These are phyloP conservation scores for Epichloe sibirici DNA, from an alignment of 2,329 filamentous ascomycete genomes.

Conservation along the genomic window DNA sequence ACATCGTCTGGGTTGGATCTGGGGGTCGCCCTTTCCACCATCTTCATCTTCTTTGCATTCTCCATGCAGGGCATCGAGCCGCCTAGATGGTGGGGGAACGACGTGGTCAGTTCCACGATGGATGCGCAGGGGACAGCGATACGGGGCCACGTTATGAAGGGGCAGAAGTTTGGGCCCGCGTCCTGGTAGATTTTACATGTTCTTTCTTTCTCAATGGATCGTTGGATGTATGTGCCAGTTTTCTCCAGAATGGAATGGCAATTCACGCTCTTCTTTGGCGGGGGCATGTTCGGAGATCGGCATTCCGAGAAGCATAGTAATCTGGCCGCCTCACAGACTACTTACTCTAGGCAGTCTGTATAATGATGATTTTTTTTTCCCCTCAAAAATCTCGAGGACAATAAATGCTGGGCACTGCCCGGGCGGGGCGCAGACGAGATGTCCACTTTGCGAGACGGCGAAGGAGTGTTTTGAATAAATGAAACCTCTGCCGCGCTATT, in stretches of 20 bases:
- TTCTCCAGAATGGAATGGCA: too few relatives aligned
- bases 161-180: slow-evolving; percentile 49
- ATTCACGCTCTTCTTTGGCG: too few relatives aligned
- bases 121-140: slow-evolving; percentile 48
- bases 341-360: too few relatives aligned
- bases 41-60: slow-evolving; percentile 60
- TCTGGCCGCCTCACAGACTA: too few relatives aligned
- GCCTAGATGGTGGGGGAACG: slow-evolving; percentile 60
- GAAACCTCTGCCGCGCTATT: background rate
- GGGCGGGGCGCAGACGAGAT: too few relatives aligned
- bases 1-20: slow-evolving; percentile 59
- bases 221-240: background rate
- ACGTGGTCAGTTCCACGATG: slow-evolving; percentile 45
- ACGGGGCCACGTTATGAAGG: slow-evolving; percentile 37
- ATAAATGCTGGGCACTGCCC: too few relatives aligned
- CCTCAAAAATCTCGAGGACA: too few relatives aligned
- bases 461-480: too few relatives aligned
- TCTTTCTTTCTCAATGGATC: background rate
- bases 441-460: too few relatives aligned
- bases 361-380: background rate
- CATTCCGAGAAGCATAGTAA: too few relatives aligned
- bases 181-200: slow-evolving; percentile 28
- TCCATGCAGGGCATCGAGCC: slow-evolving; percentile 49
- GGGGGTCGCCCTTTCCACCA: slow-evolving; percentile 52
- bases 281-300: too few relatives aligned